These are phyloP conservation scores for Acmispon strigosus DNA, from an alignment of 306 rosid species.

Conservation along the genomic window DNA sequence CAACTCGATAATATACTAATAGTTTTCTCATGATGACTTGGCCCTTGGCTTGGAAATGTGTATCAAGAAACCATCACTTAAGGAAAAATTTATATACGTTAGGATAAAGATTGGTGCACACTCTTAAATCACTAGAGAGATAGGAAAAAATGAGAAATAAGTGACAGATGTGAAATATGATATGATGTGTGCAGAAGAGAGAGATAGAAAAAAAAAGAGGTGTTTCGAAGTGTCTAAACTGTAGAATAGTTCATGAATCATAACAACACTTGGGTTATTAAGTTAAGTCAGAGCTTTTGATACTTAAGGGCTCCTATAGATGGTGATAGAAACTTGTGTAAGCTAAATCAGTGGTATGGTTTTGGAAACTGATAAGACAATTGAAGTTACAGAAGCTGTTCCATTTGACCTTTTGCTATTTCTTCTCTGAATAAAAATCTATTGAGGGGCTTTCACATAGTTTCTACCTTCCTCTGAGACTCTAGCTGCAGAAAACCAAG, in stretches of 20 bases:
- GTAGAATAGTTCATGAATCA: too few relatives aligned
- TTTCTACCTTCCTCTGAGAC: not conserved
- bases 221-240: too few relatives aligned
- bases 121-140: too few relatives aligned
- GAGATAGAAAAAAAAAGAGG: too few relatives aligned
- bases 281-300: too few relatives aligned
- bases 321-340: slow-evolving; percentile 37
- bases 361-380: slow-evolving; percentile 20
- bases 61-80: slow-evolving; percentile 26
- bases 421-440: slow-evolving; percentile 27
- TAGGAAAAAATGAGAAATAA: too few relatives aligned
- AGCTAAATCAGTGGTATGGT: slow-evolving; percentile 15
- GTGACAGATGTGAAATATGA: too few relatives aligned
- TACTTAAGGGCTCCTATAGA: slow-evolving; percentile 23
- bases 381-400: slow-evolving; percentile 38
- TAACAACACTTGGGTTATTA: too few relatives aligned
- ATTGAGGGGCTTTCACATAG: not conserved
- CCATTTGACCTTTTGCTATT: slow-evolving; percentile 57
- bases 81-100: not conserved
- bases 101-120: too few relatives aligned
- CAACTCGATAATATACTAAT: slow-evolving; percentile 16
- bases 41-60: slow-evolving; percentile 28
- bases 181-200: too few relatives aligned
- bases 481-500: not conserved
- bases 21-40: slow-evolving; percentile 21